These are phyloP conservation scores for Suillus tomentosus DNA, from an alignment of 768 basidiomycete species.

Conservation along the genomic window DNA sequence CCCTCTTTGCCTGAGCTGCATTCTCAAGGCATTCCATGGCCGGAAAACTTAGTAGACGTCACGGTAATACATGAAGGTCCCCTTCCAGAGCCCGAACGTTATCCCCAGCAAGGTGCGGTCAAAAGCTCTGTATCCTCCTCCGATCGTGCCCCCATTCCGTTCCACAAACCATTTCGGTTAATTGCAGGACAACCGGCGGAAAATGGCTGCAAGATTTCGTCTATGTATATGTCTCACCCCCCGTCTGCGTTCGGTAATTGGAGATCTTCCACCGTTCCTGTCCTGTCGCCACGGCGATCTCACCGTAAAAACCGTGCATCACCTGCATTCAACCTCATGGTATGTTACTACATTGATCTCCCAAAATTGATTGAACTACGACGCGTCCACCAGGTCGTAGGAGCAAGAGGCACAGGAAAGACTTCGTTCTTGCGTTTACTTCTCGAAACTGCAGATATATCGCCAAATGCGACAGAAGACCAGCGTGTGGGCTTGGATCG, in stretches of 20 bases:
- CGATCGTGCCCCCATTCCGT: conserved; percentile 61
- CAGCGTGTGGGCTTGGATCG: conserved; percentile 65
- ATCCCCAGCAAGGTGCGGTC: conserved; percentile 63
- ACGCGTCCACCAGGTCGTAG: conserved; percentile 59
- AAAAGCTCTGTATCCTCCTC: conserved; percentile 63
- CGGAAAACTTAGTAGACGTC: conserved; percentile 78
- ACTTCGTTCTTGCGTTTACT: conserved; percentile 79
- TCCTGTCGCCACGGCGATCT: conserved; percentile 49
- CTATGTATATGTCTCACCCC: conserved; percentile 65
- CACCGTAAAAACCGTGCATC: conserved; percentile 67
- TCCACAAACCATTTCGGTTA: conserved; percentile 80
- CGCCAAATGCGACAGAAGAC: conserved; percentile 73
- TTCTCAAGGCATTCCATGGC: conserved; percentile 81
- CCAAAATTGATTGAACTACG: conserved; percentile 9
- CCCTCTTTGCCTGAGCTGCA: conserved; percentile 80
- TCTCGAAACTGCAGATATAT: conserved; percentile 83
- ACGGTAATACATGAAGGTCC: conserved; percentile 57
- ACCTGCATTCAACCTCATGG: conserved; percentile 88
- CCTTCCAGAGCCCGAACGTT: conserved; percentile 32
- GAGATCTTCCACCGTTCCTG: conserved; percentile 40
- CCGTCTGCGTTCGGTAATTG: conserved; percentile 65
- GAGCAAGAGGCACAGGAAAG: conserved; percentile 81
- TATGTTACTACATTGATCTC: conserved; percentile 30
- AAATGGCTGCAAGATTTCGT: conserved; percentile 59
- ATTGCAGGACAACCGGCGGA: conserved; percentile 41